These are phyloP conservation scores for Exutisphaerella laricina DNA, from an alignment of 2,329 filamentous ascomycete genomes.

Conservation along the genomic window DNA sequence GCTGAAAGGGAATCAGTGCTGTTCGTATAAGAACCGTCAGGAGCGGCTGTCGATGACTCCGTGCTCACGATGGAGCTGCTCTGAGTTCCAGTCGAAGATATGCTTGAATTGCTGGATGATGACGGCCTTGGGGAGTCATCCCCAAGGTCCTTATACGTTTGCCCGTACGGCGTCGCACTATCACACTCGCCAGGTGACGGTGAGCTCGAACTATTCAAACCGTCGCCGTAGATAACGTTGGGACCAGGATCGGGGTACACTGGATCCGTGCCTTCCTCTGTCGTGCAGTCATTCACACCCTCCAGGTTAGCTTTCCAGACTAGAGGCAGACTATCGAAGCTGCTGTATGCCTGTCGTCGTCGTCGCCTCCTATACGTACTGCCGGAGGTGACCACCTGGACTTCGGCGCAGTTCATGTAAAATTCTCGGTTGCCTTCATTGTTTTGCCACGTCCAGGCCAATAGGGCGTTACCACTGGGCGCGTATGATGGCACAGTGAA, in stretches of 20 bases:
- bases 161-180: conserved; percentile 24
- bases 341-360: conserved; percentile 17
- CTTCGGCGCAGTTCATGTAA: conserved; percentile 47
- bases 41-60: conserved; percentile 4
- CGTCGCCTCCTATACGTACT: conserved; percentile 9
- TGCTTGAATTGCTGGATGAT: conserved; percentile 4
- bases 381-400: conserved; percentile 47
- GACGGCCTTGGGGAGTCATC: conserved; percentile 8
- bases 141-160: conserved; percentile 23
- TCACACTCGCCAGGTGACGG: conserved; percentile 30
- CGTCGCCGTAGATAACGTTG: conserved; percentile 37
- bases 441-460: conserved; percentile 60
- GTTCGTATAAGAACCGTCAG: neutral
- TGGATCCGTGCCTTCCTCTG: conserved; percentile 34
- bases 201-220: conserved; percentile 27
- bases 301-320: conserved; percentile 43
- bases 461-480: conserved; percentile 55
- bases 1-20: neutral
- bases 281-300: conserved; percentile 38
- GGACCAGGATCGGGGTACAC: conserved; percentile 40
- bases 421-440: conserved; percentile 66
- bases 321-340: conserved; percentile 35
- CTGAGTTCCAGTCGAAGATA: too few species aligned
- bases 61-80: too few species aligned
- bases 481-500: conserved; percentile 63